These are phyloP conservation scores for Boletus vinaceobasis DNA, from an alignment of 768 basidiomycete genomes.

Conservation along the genomic window DNA sequence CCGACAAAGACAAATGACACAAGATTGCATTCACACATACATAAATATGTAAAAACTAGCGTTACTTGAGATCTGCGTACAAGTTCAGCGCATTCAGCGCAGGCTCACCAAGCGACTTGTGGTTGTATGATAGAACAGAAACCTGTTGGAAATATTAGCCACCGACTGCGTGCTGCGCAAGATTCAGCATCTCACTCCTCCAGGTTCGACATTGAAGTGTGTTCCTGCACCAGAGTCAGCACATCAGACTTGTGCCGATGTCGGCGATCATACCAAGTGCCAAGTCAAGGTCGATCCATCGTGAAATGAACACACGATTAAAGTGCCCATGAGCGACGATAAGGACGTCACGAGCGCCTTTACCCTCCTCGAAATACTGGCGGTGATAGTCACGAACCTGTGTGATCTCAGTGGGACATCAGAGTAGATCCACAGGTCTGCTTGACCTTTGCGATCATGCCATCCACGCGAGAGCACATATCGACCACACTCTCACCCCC, in stretches of 20 bases:
- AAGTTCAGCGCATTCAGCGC: conserved; percentile 72
- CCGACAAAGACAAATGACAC: not conserved
- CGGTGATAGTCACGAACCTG: conserved; percentile 74
- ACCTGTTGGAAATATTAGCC: conserved; percentile 44
- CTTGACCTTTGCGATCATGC: conserved; percentile 64
- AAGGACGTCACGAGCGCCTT: conserved; percentile 71
- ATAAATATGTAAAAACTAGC: conserved; percentile 18
- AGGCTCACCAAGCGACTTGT: conserved; percentile 74
- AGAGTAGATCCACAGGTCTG: conserved; percentile 4
- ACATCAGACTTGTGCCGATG: not conserved
- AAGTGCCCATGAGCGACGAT: conserved; percentile 90
- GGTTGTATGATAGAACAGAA: conserved; percentile 80
- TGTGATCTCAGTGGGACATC: conserved; percentile 3
- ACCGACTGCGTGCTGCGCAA: not conserved
- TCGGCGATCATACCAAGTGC: conserved; percentile 41
- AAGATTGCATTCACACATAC: conserved; percentile 16
- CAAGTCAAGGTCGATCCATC: conserved; percentile 76
- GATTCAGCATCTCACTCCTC: conserved; percentile 50
- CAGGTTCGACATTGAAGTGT: conserved; percentile 82
- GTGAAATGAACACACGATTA: conserved; percentile 70
- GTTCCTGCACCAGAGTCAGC: conserved; percentile 44
- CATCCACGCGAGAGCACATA: conserved; percentile 77
- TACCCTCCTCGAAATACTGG: conserved; percentile 63
- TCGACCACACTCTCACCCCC: conserved; percentile 81
- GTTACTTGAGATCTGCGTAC: conserved; percentile 42